These are phyloP conservation scores for Termitomyces sp. DNA, from an alignment of 768 basidiomycete genomes.

Conservation along the genomic window DNA sequence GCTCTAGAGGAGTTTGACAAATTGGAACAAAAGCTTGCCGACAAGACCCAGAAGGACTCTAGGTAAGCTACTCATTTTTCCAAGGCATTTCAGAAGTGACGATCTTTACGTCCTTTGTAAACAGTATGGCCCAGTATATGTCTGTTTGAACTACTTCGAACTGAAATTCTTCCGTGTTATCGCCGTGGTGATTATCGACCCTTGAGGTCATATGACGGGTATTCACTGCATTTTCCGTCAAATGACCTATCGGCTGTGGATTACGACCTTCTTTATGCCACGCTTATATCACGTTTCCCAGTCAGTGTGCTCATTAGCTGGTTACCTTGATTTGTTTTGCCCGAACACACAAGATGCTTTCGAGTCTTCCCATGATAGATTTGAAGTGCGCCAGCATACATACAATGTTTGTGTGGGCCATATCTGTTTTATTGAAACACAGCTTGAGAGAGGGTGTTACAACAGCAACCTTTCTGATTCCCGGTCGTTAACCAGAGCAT, in stretches of 20 bases:
- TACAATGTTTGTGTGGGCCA: background rate
- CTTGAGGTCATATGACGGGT: background rate
- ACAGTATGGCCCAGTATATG: slow-evolving; percentile 81
- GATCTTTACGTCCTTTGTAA: background rate
- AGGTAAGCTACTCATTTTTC: slow-evolving; percentile 26
- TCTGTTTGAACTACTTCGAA: slow-evolving; percentile 43
- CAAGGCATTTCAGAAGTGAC: background rate
- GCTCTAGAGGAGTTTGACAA: slow-evolving; percentile 87
- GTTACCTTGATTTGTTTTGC: too few relatives aligned
- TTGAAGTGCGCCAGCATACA: background rate
- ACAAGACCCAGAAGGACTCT: slow-evolving; percentile 42
- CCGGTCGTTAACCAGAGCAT: background rate
- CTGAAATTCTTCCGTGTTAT: background rate
- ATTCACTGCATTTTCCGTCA: background rate
- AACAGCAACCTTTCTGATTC: background rate
- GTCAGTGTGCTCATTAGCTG: background rate
- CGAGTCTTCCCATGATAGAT: background rate
- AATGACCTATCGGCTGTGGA: background rate
- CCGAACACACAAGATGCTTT: background rate
- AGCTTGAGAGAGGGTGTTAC: background rate
- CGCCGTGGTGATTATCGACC: background rate
- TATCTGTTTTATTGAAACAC: background rate
- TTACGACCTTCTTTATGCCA: background rate
- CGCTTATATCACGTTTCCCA: background rate
- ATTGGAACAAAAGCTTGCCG: slow-evolving; percentile 64